These are phyloP conservation scores for Chaetomidium leptoderma DNA, from an alignment of 495 filamentous ascomycete genomes.

Conservation along the genomic window DNA sequence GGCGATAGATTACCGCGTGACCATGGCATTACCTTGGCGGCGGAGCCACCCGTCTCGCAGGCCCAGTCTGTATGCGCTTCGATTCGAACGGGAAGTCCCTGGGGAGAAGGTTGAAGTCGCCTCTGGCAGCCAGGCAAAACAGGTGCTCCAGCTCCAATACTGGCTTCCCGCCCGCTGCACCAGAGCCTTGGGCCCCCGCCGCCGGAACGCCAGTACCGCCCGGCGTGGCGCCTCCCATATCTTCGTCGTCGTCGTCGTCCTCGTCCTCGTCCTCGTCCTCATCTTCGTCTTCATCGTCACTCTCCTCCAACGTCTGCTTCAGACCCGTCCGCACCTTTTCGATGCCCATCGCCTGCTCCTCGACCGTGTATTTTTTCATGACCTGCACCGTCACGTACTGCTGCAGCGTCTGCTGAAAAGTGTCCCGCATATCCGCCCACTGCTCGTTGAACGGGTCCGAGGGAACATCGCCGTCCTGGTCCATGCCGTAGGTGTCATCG, in stretches of 20 bases:
- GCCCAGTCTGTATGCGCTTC: neutral
- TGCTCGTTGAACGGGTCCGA: slow-evolving; percentile 40
- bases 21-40: neutral
- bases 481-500: slow-evolving; percentile 26
- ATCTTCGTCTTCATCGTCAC: slow-evolving; percentile 49
- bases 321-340: slow-evolving; percentile 69
- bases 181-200: slow-evolving; percentile 25
- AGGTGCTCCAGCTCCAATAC: slow-evolving; percentile 28
- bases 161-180: neutral
- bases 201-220: slow-evolving; percentile 33
- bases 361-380: slow-evolving; percentile 56
- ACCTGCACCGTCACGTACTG: slow-evolving; percentile 49
- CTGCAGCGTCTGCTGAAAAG: slow-evolving; percentile 33
- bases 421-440: slow-evolving; percentile 41
- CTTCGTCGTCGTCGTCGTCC: slow-evolving; percentile 45
- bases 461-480: slow-evolving; percentile 31
- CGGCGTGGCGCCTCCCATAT: slow-evolving; percentile 32
- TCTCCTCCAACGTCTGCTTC: slow-evolving; percentile 52
- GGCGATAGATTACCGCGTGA: neutral
- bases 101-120: slow-evolving; percentile 32
- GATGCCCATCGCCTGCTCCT: slow-evolving; percentile 62
- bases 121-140: slow-evolving; percentile 35
- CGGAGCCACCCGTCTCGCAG: neutral
- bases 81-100: slow-evolving; percentile 25
- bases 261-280: slow-evolving; percentile 58